A percentile compares a stretch with the other conserved stretches of the same genome.
Conservation (phyloP, 2,329 filamentous ascomycete species). For the Gyromitra esculenta region DNA sequence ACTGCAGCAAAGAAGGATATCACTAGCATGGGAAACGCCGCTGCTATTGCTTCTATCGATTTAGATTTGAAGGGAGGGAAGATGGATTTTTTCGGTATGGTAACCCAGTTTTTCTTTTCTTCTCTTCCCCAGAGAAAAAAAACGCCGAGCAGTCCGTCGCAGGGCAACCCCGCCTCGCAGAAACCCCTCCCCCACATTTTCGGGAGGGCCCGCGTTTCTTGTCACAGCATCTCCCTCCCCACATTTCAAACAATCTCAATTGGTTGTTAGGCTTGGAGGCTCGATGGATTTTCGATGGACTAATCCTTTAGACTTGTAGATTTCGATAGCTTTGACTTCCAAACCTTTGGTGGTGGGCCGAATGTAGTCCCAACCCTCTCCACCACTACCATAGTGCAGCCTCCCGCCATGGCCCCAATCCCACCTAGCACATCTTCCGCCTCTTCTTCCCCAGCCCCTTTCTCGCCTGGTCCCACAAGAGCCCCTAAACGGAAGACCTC, state of each 20-base stretch:
- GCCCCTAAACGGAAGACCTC: slow-evolving; percentile 50
- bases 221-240: background rate
- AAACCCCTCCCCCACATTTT: background rate
- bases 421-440: slow-evolving; percentile 22
- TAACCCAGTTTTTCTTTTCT: slow-evolving; percentile 5
- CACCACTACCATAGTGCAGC: background rate
- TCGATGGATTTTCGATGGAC: slow-evolving; percentile 10
- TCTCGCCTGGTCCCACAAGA: slow-evolving; percentile 27
- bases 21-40: background rate
- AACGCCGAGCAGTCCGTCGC: slow-evolving; percentile 5
- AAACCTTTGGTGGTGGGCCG: slow-evolving; percentile 11
- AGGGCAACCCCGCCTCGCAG: slow-evolving; percentile 7
- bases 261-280: background rate
- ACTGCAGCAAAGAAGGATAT: slow-evolving; percentile 21
- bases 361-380: slow-evolving; percentile 15
- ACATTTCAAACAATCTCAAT: slow-evolving; percentile 12
- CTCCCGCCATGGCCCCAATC: slow-evolving; percentile 4
- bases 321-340: slow-evolving; percentile 50
- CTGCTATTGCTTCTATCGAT: slow-evolving; percentile 28
- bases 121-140: background rate
- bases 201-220: slow-evolving; percentile 7
- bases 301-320: slow-evolving; percentile 33
- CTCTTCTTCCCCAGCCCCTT: slow-evolving; percentile 40
- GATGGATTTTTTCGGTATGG: slow-evolving; percentile 52
- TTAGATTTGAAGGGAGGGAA: slow-evolving; percentile 41